Base-by-base conservation (phyloP, 441 rosid genomes). In the Viola pubescens region DNA sequence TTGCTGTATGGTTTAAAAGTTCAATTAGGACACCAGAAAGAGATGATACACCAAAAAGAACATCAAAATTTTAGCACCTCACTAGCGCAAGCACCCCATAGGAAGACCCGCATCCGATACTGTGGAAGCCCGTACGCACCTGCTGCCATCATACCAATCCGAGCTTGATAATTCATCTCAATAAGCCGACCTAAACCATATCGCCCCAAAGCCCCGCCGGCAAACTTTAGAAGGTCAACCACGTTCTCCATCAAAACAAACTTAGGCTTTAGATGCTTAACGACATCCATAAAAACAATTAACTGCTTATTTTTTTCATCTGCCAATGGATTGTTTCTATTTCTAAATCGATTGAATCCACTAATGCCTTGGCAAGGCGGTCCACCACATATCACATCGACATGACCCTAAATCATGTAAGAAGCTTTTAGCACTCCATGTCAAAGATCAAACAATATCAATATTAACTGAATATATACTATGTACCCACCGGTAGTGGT, bases 321-420 rank as follows among this genome's bases (percentile, higher is more conserved):
- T 1, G 65, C 56, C 47, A 88, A 59, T 4, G 98, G 98, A n/a
- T 73, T 41, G 0, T 72, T 63, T 47, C 2, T 49, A 47, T 91
- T 76, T 52, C 95, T 81, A 40, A 73, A 83, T n/a, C 96, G 76
- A 59, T 91, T 91, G 61, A 71, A 81, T 4, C 98, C 96, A 42
- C 92, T 91, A n/a, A 91, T 72, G 0, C 98, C 98, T 75, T 91
- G 96, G 59, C 95, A 91, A 0, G 98, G 94, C 0, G 97, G 96
- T 5, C 97, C 96, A 7, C 96, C 96, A 60, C 97, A 86, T 48
- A 90, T 60, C 14, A 84, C 90, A 74, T 84, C 86, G n/a, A 70
- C 86, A 61, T 60, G 70, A 13, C 95, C 92, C 96, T 88, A 46
- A 50, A 62, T 13, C 48, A 55, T 38, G 9, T 56, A 41, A 9